phyloP scores from a whole-genome alignment of 352 stramenopile genomes.

The Phytophthora hibernalis region DNA sequence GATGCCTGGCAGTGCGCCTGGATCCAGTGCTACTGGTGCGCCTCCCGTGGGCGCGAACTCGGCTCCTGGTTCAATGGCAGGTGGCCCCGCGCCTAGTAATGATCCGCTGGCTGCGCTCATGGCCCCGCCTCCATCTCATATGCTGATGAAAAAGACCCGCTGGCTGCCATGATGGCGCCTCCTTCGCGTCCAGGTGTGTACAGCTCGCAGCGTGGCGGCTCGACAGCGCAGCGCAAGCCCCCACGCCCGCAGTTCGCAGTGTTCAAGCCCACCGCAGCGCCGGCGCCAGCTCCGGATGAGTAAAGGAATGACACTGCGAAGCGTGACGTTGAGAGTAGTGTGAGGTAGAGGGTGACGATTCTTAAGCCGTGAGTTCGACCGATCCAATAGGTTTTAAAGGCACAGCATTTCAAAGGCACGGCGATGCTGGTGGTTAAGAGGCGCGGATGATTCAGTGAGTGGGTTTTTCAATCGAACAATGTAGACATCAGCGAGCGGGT shows the following conservation, averaged over 20 bases:
- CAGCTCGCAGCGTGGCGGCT: constrained; percentile 32
- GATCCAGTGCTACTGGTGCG: constrained; percentile 37
- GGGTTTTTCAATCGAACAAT: no score
- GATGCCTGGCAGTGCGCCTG: constrained; percentile 60
- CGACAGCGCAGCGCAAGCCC: constrained; percentile 52
- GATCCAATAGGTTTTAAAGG: no score
- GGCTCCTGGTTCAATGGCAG: constrained; percentile 71
- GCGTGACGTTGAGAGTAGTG: constrained; percentile 9
- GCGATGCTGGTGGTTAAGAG: no score
- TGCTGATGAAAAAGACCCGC: constrained; percentile 87
- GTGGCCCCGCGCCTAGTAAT: constrained; percentile 40
- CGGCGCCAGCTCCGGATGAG: constrained; percentile 29
- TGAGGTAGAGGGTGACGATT: constrained; percentile 8
- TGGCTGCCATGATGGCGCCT: constrained; percentile 89
- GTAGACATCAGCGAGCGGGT: no score
- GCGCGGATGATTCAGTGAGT: no score
- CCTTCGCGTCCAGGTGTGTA: constrained; percentile 50
- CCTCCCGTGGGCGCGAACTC: constrained; percentile 61
- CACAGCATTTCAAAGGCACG: no score
- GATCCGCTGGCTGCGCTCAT: constrained; percentile 86
- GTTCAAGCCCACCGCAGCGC: constrained; percentile 73
- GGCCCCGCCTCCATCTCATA: constrained; percentile 71
- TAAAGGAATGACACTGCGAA: constrained; percentile 23
- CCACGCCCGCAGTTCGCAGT: constrained; percentile 87
- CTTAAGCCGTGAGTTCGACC: no score